Conservation (phyloP, 108 stramenopile species). For the Cyclotella kingstonii region DNA sequence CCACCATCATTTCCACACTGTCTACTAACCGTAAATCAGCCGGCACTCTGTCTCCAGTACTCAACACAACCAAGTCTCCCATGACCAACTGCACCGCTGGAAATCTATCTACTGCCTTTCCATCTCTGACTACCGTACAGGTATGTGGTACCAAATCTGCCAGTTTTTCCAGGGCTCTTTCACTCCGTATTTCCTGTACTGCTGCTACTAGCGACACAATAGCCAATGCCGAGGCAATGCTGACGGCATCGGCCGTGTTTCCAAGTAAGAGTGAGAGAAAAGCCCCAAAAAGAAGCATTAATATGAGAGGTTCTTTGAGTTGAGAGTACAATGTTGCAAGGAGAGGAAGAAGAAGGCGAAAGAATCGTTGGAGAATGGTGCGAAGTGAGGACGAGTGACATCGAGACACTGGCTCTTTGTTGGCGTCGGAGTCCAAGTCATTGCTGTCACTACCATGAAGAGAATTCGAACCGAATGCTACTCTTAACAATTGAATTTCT, state of each 20-base stretch:
- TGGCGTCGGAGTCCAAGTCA: conserved; percentile 40
- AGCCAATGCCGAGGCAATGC: conserved; percentile 87
- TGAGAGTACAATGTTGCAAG: conserved; percentile 66
- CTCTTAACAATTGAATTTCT: conserved; percentile 39
- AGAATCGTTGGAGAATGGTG: conserved; percentile 7
- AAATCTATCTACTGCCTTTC: conserved; percentile 61
- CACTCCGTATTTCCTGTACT: conserved; percentile 92
- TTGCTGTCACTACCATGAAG: conserved; percentile 53
- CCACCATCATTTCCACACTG: conserved; percentile 69
- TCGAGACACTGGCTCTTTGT: background rate
- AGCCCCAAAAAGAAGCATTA: conserved; percentile 89
- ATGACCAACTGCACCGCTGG: conserved; percentile 88
- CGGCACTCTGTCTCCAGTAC: conserved; percentile 92
- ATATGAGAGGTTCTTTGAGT: conserved; percentile 93
- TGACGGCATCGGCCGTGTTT: conserved; percentile 89
- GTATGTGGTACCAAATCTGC: conserved; percentile 82
- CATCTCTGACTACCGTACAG: conserved; percentile 84
- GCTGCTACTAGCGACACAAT: conserved; percentile 94
- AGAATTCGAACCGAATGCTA: conserved; percentile 57
- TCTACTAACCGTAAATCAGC: conserved; percentile 93
- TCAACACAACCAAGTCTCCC: conserved; percentile 91
- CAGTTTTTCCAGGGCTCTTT: conserved; percentile 88
- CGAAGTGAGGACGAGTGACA: background rate
- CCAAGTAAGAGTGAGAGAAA: conserved; percentile 76
- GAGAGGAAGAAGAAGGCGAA: conserved; percentile 41